A percentile compares a stretch with the other conserved stretches of the same genome.
phyloP scores from a whole-genome alignment of 371 early-diverging fungal species.

The Globomyces sp. region DNA sequence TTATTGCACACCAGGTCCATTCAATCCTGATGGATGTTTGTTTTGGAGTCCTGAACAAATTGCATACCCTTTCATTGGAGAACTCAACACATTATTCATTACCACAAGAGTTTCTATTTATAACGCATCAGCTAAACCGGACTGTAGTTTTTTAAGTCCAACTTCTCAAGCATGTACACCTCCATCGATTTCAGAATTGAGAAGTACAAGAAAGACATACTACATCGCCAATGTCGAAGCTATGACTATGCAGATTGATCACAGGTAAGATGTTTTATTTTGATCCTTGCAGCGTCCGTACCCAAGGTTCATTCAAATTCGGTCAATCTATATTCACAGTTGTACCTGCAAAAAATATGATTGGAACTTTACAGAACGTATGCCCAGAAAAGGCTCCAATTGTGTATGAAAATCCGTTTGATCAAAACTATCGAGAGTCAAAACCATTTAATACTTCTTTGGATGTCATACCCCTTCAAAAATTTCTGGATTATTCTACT shows the following conservation, averaged over 20 bases:
- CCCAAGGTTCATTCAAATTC: constrained; percentile 19
- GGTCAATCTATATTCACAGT: constrained; percentile 3
- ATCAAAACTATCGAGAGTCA: constrained; percentile 13
- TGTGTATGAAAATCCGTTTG: constrained; percentile 2
- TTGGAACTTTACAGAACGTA: constrained; percentile 14
- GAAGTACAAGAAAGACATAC: constrained; percentile 17
- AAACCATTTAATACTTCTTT: constrained; percentile 13
- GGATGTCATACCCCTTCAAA: constrained; percentile 23
- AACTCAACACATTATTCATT: constrained; percentile 28
- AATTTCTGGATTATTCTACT: constrained; percentile 5
- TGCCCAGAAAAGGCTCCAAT: constrained; percentile 6
- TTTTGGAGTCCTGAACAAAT: constrained; percentile 28
- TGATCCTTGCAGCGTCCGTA: constrained; percentile 29
- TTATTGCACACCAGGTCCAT: constrained; percentile 19
- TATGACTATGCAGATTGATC: constrained; percentile 48
- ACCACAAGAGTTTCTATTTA: constrained; percentile 30
- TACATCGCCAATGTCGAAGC: constrained; percentile 34
- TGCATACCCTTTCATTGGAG: constrained; percentile 25
- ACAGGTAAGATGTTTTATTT: constrained; percentile 27
- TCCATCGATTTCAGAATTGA: not conserved
- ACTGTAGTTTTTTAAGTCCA: constrained; percentile 6
- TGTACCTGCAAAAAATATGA: constrained; percentile 18
- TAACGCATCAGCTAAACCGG: not conserved
- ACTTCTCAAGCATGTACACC: not conserved
- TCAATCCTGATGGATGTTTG: constrained; percentile 17